phyloP scores from a whole-genome alignment of 2,329 filamentous ascomycete genomes.

The Colletotrichum orbiculare region DNA sequence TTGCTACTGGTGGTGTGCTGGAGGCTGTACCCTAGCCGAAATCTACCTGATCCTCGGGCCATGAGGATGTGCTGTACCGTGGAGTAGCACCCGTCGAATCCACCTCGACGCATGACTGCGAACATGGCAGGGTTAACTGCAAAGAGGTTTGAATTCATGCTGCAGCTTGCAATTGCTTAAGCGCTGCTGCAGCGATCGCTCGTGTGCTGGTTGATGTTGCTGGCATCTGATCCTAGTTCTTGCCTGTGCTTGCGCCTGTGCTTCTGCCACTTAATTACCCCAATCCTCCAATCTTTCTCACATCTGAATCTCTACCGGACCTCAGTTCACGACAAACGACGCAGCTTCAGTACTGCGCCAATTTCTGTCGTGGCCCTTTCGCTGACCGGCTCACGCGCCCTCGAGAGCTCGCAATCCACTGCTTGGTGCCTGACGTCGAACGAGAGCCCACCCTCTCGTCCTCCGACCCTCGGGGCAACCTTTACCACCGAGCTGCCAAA shows the following conservation, averaged over 20 bases:
- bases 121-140: slow-evolving; percentile 28
- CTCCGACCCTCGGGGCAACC: slow-evolving; percentile 34
- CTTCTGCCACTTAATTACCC: no score
- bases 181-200: no score
- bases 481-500: slow-evolving; percentile 31
- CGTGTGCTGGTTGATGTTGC: no score
- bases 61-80: no score
- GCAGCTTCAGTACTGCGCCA: no score
- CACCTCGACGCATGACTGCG: slow-evolving; percentile 27
- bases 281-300: no score
- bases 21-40: slow-evolving; percentile 1
- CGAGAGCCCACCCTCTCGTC: slow-evolving; percentile 27
- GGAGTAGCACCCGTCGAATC: slow-evolving; percentile 1
- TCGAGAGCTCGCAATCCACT: slow-evolving; percentile 13
- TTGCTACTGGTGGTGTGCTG: background rate
- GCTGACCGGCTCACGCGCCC: background rate
- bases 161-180: slow-evolving; percentile 11
- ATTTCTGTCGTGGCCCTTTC: no score
- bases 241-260: no score
- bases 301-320: no score
- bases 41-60: background rate
- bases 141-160: slow-evolving; percentile 5
- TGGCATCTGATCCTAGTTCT: no score
- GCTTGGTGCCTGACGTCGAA: slow-evolving; percentile 8
- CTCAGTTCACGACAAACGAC: no score